phyloP scores from a whole-genome alignment of 331 rosid species.

The Stylosanthes scabra region DNA sequence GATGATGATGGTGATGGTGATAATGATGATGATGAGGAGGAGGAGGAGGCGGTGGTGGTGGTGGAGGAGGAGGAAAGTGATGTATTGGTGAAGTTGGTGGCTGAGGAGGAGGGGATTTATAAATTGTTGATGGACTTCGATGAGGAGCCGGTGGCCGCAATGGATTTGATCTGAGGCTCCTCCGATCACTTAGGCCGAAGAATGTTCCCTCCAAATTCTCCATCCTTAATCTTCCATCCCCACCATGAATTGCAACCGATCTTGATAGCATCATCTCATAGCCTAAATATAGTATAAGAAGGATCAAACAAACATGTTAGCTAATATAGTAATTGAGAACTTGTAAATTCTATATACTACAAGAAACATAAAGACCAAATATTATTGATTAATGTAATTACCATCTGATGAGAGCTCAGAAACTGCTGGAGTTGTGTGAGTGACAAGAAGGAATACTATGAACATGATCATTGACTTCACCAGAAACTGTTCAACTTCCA shows the following conservation, averaged over 20 bases:
- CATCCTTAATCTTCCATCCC: not conserved
- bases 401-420: conserved; percentile 11
- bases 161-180: too few relatives aligned
- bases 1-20: too few relatives aligned
- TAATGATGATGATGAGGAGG: too few relatives aligned
- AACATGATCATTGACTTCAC: conserved; percentile 23
- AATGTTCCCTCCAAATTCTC: not conserved
- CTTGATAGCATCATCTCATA: not conserved
- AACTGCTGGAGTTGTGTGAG: not conserved
- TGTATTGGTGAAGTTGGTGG: too few relatives aligned
- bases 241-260: not conserved
- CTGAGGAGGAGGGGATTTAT: too few relatives aligned
- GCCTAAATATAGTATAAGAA: not conserved
- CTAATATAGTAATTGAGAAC: not conserved
- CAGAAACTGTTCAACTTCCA: conserved; percentile 1
- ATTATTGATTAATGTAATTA: not conserved
- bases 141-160: too few relatives aligned
- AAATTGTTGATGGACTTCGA: too few relatives aligned
- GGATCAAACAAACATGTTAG: not conserved
- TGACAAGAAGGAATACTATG: conserved; percentile 18
- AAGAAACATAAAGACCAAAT: too few relatives aligned
- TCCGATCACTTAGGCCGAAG: not conserved
- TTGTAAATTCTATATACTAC: too few relatives aligned
- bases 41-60: too few relatives aligned
- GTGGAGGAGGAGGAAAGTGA: too few relatives aligned